Conservation (phyloP, 257 asterid species). For the Thymus quinquecostatus region DNA sequence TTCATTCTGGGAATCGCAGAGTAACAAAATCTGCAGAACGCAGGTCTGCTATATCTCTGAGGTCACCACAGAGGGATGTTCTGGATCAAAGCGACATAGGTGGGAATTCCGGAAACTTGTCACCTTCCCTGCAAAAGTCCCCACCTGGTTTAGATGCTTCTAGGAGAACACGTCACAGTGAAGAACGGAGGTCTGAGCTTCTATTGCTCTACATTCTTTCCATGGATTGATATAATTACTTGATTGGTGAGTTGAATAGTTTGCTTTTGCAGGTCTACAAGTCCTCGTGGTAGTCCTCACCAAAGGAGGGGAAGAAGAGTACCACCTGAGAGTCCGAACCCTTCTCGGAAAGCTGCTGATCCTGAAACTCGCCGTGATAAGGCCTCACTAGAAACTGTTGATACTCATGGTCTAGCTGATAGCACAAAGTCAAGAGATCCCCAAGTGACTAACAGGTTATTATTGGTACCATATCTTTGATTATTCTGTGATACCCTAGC, state of each 20-base stretch:
- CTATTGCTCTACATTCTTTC: conserved; percentile 23
- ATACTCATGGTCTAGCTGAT: conserved; percentile 40
- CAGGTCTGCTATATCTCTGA: conserved; percentile 49
- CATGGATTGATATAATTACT: conserved; percentile 18
- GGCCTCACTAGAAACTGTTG: conserved; percentile 39
- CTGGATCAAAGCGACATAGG: conserved; percentile 45
- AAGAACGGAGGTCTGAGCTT: conserved; percentile 49
- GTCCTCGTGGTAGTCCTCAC: conserved; percentile 45
- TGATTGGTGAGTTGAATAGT: conserved; percentile 16
- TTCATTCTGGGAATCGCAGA: conserved; percentile 35
- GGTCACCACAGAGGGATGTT: conserved; percentile 68
- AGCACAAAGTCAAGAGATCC: conserved; percentile 41
- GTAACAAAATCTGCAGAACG: conserved; percentile 43
- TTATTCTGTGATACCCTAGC: conserved; percentile 17
- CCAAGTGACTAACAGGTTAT: conserved; percentile 54
- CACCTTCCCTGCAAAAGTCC: conserved; percentile 47
- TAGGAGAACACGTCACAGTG: conserved; percentile 45
- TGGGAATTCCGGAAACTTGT: conserved; percentile 39
- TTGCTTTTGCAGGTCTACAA: conserved; percentile 50
- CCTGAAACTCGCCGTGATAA: conserved; percentile 46
- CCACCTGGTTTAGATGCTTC: conserved; percentile 57
- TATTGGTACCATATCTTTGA: conserved; percentile 13
- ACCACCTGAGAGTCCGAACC: conserved; percentile 44
- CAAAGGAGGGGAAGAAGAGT: conserved; percentile 43
- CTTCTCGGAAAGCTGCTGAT: conserved; percentile 43